phyloP scores from a whole-genome alignment of 768 basidiomycete species.

The Lyophyllum semitale region DNA sequence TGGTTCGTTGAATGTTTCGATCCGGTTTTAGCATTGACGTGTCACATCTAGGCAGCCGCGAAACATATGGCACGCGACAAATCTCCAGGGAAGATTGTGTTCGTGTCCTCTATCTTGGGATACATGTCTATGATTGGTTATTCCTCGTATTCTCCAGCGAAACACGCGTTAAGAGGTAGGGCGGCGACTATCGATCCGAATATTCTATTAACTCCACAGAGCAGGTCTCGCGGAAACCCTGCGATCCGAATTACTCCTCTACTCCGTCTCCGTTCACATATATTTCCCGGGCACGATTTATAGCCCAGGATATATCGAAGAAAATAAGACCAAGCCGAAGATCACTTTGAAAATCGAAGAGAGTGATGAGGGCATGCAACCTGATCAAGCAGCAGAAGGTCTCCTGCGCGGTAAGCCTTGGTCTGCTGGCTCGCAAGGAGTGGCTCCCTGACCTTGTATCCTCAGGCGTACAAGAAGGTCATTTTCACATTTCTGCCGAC shows the following conservation, averaged over 20 bases:
- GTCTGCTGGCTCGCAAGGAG: neutral
- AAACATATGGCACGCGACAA: constrained; percentile 63
- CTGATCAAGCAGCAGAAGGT: constrained; percentile 62
- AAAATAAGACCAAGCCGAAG: constrained; percentile 76
- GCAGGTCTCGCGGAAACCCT: constrained; percentile 84
- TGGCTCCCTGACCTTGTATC: neutral
- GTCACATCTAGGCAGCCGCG: constrained; percentile 58
- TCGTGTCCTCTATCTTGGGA: constrained; percentile 78
- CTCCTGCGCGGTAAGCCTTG: constrained; percentile 54
- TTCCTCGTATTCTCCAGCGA: constrained; percentile 79
- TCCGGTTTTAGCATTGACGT: constrained; percentile 32
- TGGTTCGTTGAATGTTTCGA: constrained; percentile 54
- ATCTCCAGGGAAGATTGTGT: constrained; percentile 68
- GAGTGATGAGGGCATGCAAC: constrained; percentile 62
- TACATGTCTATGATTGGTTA: constrained; percentile 81
- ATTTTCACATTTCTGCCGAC: constrained; percentile 78
- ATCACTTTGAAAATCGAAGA: constrained; percentile 79
- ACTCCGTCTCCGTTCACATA: constrained; percentile 77
- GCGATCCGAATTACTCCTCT: constrained; percentile 79
- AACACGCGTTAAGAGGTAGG: constrained; percentile 83
- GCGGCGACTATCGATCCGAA: neutral
- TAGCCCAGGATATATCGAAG: constrained; percentile 74
- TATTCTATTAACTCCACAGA: neutral
- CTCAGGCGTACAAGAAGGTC: constrained; percentile 70
- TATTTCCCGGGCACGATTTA: constrained; percentile 85